A percentile compares a stretch with the other conserved stretches of the same genome.
Conservation (phyloP, 2,329 filamentous ascomycete genomes). For the Chaetomium sp. region DNA sequence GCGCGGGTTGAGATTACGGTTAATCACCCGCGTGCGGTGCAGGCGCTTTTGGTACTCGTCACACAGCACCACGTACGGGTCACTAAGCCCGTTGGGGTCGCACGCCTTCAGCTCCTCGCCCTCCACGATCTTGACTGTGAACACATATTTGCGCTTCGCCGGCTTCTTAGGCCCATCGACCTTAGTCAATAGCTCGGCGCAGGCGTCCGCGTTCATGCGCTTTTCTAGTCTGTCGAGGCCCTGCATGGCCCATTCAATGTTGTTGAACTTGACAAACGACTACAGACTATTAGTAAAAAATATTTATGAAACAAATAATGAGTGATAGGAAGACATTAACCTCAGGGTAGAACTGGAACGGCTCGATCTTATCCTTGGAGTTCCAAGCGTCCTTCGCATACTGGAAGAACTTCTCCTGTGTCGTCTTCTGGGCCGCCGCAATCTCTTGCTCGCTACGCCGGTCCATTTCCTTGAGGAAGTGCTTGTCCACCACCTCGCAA, state of each 20-base stretch:
- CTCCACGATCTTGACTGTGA: slow-evolving; percentile 98
- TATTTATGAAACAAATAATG: neutral
- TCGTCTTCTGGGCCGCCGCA: slow-evolving; percentile 66
- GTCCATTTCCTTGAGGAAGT: slow-evolving; percentile 89
- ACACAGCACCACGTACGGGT: slow-evolving; percentile 93
- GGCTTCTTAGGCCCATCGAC: slow-evolving; percentile 61
- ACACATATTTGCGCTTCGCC: slow-evolving; percentile 77
- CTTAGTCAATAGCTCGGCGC: slow-evolving; percentile 72
- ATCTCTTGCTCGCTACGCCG: slow-evolving; percentile 81
- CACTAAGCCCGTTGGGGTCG: slow-evolving; percentile 86
- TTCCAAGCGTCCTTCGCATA: slow-evolving; percentile 91
- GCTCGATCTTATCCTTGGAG: slow-evolving; percentile 86
- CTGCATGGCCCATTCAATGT: slow-evolving; percentile 89
- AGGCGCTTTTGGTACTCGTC: slow-evolving; percentile 97
- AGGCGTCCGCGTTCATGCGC: slow-evolving; percentile 85
- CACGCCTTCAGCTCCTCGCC: slow-evolving; percentile 98
- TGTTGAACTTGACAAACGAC: slow-evolving; percentile 97
- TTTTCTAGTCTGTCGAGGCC: slow-evolving; percentile 87
- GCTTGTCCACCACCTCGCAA: slow-evolving; percentile 82
- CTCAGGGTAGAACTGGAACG: slow-evolving; percentile 93
- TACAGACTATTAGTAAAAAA: slow-evolving; percentile 31
- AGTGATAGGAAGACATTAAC: slow-evolving; percentile 41
- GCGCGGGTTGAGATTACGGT: slow-evolving; percentile 81
- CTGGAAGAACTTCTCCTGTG: slow-evolving; percentile 89
- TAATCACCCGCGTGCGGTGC: slow-evolving; percentile 88